Percentiles rank a stretch among this genome's conserved stretches.
phyloP scores from a whole-genome alignment of 768 basidiomycete genomes.

The Termitomyces sp. region DNA sequence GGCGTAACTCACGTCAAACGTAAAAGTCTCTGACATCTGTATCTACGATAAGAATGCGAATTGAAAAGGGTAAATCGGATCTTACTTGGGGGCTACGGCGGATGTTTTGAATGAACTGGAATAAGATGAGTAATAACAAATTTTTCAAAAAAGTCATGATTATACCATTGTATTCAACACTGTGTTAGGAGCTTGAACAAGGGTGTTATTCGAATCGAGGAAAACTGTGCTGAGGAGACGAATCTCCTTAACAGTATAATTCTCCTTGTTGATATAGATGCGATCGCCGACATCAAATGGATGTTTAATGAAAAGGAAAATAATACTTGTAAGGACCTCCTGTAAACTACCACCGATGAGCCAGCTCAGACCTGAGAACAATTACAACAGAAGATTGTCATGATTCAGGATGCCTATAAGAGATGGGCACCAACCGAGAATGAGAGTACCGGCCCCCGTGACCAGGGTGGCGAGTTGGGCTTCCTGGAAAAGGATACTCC shows the following conservation, averaged over 20 bases:
- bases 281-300: slow-evolving; percentile 83
- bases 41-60: background rate
- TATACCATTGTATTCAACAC: slow-evolving; percentile 51
- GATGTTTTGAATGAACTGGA: slow-evolving; percentile 66
- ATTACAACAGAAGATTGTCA: background rate
- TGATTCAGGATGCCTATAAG: background rate
- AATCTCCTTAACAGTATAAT: slow-evolving; percentile 86
- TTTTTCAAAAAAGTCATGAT: background rate
- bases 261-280: slow-evolving; percentile 47
- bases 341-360: slow-evolving; percentile 79
- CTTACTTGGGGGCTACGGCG: slow-evolving; percentile 66
- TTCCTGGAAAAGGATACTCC: slow-evolving; percentile 43
- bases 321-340: slow-evolving; percentile 81
- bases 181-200: slow-evolving; percentile 72
- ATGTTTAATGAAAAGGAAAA: slow-evolving; percentile 89
- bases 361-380: slow-evolving; percentile 68
- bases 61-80: background rate
- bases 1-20: slow-evolving; percentile 73
- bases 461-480: slow-evolving; percentile 70
- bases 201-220: slow-evolving; percentile 52
- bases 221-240: slow-evolving; percentile 76
- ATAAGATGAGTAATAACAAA: background rate
- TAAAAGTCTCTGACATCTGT: slow-evolving; percentile 76
- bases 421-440: slow-evolving; percentile 35
- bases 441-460: slow-evolving; percentile 66